Evolutionary conservation across 805 yeast species (phyloP), one percentile per base, ranked within the genome.

Genomic region (Lachancea dasiensis): DNA sequence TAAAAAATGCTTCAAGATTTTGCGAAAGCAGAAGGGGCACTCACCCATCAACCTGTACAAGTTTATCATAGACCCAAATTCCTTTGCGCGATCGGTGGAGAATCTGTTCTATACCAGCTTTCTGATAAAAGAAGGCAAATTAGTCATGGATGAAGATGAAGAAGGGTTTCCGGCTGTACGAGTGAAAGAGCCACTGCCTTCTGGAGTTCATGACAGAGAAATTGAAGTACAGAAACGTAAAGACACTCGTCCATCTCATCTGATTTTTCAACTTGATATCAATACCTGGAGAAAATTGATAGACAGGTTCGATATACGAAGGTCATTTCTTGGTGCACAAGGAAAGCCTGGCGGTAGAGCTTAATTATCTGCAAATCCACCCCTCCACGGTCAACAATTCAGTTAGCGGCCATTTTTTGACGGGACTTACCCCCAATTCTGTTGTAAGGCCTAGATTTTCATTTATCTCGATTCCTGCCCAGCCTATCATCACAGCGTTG

Each of bases 401-500:
- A 32, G 69, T 60, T 42, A 87, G 52, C 1, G 95, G 89, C 98
- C 98, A 90, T 60, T 78, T 85, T 32, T 86, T 66, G 1, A 76
- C 65, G 1, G 95, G 94, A n/a, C 70, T 51, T 3, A 77, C 73
- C 8, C 62, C 69, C 28, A 83, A 50, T 5, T 69, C 72, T 0
- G 87, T 73, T 9, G 69, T 50, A 7, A 61, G 25, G 1, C 47
- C 48, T 5, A 44, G 18, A 2, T 56, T 44, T 54, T 87, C 95
- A 54, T 65, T 81, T 14, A 89, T 61, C 56, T 90, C 96, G 6
- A 90, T 85, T 0, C 97, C 98, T 0, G 97, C 95, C 79, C 94
- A 86, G 1, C 96, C 98, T 36, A 92, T 92, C 98, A 92, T 92
- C 2, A 86, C 75, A 0, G 97, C 95, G 58, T 92, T 92, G 54